Base-by-base conservation (phyloP, 2,329 filamentous ascomycete species). In the Xylariales sp. region DNA sequence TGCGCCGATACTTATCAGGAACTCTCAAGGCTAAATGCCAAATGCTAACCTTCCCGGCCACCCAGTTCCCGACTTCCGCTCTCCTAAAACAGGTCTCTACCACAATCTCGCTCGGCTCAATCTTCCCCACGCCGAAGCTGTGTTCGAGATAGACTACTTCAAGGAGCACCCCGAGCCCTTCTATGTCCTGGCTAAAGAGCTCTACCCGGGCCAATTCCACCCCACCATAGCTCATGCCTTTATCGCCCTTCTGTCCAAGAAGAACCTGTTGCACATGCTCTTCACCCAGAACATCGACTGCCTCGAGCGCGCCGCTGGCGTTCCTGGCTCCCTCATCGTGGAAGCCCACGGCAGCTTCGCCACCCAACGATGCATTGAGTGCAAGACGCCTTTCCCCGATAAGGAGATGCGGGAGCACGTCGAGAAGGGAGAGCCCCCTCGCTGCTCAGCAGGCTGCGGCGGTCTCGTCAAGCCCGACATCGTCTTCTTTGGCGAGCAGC, bases 211-310 rank as follows among this genome's bases (percentile, higher is more conserved):
- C 14, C 85, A 84, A 52, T 96, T 86, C 66, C 74, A 83, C 38
- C 93, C 93, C 1, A 98, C 93, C 2, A 71, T 97, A 38, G 85
- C 89, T 2, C 93, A 98, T 63, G 83, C 79, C 24, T 98, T 98
- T 62, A 82, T 98, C 52, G 74, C 80, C 12, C 70, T 98, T 17
- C 78, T 97, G 13, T 76, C 90, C 40, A 70, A 81, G 43, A 95
- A 94, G 63, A 80, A 78, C 4, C 68, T 91, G 28, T 68, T 98
- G 17, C 68, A 84, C 48, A 93, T 89, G 69, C 77, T 93, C 37
- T 98, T 97, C 61, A 96, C 93, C 0, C 93, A 98, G 57, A 98
- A 98, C 56, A 97, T 98, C 49, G 93, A 98, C 65, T 95, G 89
- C 53, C 74, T 98, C 11, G 93, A 98, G 64, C 79, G 90, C 16